Conservation (phyloP, 768 basidiomycete genomes). For the Pseudohyphozyma bogoriensis region DNA sequence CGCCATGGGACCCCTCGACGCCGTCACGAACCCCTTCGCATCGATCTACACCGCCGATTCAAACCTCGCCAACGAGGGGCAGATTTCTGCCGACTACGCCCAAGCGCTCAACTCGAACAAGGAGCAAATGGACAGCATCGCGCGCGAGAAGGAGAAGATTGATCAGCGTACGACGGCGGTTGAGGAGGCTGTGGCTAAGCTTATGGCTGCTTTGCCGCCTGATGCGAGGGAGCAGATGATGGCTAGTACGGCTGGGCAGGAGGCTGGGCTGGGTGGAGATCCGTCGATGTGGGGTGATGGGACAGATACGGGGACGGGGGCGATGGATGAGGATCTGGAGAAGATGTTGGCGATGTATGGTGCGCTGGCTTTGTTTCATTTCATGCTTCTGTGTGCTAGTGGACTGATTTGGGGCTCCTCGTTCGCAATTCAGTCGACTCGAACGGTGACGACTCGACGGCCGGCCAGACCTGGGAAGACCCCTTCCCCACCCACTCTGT, state of each 20-base stretch:
- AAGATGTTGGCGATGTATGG: slow-evolving; percentile 25
- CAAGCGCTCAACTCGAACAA: slow-evolving; percentile 4
- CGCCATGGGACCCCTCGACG: background rate
- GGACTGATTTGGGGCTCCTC: too few relatives aligned
- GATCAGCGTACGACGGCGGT: slow-evolving; percentile 22
- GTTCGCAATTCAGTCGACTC: background rate
- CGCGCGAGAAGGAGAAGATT: slow-evolving; percentile 17
- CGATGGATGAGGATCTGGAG: slow-evolving; percentile 16
- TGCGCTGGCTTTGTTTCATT: background rate
- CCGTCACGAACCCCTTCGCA: background rate
- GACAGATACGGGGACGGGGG: background rate
- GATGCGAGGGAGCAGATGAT: slow-evolving; percentile 20
- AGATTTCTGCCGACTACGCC: background rate
- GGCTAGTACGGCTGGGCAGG: slow-evolving; percentile 8
- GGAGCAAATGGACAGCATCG: background rate
- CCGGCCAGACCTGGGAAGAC: background rate
- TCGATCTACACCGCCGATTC: background rate
- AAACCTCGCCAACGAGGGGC: background rate
- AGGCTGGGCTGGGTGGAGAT: background rate
- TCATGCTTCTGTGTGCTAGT: too few relatives aligned
- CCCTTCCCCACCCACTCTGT: background rate
- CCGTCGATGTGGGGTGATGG: background rate
- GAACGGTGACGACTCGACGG: background rate
- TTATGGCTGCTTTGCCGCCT: slow-evolving; percentile 16
- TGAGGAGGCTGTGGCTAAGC: slow-evolving; percentile 19